Conservation (phyloP, 768 basidiomycete genomes). For the Tulasnella sp. region DNA sequence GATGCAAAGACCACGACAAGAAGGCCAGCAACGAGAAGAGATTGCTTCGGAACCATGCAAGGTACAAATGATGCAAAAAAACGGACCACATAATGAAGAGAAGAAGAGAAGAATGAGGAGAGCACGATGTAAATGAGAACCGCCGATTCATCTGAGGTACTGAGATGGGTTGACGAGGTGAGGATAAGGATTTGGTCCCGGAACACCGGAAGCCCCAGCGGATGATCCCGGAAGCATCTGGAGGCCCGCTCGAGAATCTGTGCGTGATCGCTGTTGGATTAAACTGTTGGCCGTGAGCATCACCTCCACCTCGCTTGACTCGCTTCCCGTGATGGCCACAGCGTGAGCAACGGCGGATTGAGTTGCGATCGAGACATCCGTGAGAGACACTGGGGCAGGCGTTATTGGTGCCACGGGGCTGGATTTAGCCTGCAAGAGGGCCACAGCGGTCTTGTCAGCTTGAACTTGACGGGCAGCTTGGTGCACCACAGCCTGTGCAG, state of each 20-base stretch:
- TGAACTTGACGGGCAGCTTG: constrained; percentile 60
- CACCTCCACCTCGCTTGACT: constrained; percentile 73
- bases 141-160: neutral
- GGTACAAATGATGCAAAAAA: neutral
- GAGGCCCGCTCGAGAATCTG: neutral
- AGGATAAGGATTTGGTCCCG: neutral
- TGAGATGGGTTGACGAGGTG: constrained; percentile 2
- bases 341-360: constrained; percentile 77
- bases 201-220: neutral
- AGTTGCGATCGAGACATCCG: constrained; percentile 52
- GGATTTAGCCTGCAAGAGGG: constrained; percentile 34
- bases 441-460: constrained; percentile 40
- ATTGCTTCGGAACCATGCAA: neutral
- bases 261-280: constrained; percentile 34
- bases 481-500: constrained; percentile 73
- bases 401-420: constrained; percentile 30
- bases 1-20: neutral
- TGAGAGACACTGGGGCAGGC: constrained; percentile 38
- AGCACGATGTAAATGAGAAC: neutral
- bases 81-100: neutral
- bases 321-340: constrained; percentile 63
- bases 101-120: neutral
- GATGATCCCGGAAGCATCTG: neutral
- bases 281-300: constrained; percentile 59
- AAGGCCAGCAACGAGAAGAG: neutral